Evolutionary conservation across 345 rosid genomes (phyloP).

Genomic region (Brassica rapa): DNA sequence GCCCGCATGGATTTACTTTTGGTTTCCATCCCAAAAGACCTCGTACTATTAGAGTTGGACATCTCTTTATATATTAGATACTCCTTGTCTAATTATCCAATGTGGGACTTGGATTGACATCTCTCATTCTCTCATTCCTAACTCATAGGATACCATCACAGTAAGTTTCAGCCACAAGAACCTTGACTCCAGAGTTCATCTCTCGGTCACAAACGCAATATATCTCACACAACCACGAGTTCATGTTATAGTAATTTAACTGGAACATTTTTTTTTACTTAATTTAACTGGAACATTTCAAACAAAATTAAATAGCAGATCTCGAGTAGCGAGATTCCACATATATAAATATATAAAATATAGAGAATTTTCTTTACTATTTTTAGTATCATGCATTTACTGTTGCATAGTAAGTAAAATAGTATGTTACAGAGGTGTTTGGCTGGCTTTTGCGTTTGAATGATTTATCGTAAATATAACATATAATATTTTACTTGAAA

Average conservation of each 20-base stretch:
- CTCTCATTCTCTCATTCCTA: no score
- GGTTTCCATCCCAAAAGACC: no score
- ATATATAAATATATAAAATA: not conserved
- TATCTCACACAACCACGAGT: not conserved
- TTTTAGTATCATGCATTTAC: not conserved
- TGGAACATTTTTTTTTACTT: not conserved
- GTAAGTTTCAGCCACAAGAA: no score
- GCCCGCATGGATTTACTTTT: no score
- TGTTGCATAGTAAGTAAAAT: not conserved
- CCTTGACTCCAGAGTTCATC: no score
- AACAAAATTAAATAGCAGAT: not conserved
- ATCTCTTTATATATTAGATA: no score
- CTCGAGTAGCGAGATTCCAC: constrained; percentile 11
- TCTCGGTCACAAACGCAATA: not conserved
- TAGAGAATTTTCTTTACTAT: not conserved
- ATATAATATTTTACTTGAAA: not conserved
- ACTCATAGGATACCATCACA: no score
- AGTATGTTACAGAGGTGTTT: not conserved
- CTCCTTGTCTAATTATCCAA: no score
- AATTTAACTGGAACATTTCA: not conserved
- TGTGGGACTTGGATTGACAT: no score
- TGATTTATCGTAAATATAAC: not conserved
- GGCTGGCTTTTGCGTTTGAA: not conserved
- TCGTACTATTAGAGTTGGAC: no score
- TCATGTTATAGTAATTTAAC: not conserved